phyloP scores from a whole-genome alignment of 768 basidiomycete species.

The Daedaleopsis nitida region DNA sequence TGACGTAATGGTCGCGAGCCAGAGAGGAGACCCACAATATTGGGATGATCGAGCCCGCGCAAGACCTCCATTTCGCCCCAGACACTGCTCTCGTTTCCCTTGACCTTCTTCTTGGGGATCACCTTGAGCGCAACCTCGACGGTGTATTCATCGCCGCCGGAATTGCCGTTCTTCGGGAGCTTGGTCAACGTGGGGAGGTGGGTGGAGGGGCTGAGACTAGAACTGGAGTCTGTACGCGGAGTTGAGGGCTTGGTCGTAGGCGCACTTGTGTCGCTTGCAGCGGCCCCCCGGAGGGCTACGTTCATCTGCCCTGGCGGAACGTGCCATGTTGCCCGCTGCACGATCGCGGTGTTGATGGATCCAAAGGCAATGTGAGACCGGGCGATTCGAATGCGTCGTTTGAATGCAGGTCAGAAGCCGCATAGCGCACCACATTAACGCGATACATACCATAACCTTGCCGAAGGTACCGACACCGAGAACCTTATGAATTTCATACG shows the following conservation, averaged over 20 bases:
- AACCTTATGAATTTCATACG: conserved; percentile 70
- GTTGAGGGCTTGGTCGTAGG: conserved; percentile 2
- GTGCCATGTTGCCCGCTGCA: conserved; percentile 74
- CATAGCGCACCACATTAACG: no score
- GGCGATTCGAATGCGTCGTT: no score
- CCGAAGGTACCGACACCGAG: conserved; percentile 89
- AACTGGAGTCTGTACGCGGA: conserved; percentile 14
- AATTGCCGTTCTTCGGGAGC: conserved; percentile 10
- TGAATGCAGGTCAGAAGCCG: no score
- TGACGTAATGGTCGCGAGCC: neutral
- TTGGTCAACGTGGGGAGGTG: conserved; percentile 17
- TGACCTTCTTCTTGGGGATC: conserved; percentile 94
- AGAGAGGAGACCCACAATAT: conserved; percentile 63
- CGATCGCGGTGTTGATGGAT: neutral
- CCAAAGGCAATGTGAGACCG: neutral
- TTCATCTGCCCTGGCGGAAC: conserved; percentile 63
- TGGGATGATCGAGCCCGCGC: conserved; percentile 86
- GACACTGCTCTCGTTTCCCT: conserved; percentile 85
- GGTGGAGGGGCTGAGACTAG: conserved; percentile 11
- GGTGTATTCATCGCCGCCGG: conserved; percentile 27
- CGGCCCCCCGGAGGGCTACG: conserved; percentile 61
- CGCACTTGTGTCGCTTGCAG: conserved; percentile 24
- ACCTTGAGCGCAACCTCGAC: conserved; percentile 88
- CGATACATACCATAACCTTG: conserved; percentile 74
- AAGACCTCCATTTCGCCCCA: conserved; percentile 95